Percentiles rank a stretch among this genome's conserved stretches.
phyloP scores from a whole-genome alignment of 164 flowering plant genomes.

The Sedum album region DNA sequence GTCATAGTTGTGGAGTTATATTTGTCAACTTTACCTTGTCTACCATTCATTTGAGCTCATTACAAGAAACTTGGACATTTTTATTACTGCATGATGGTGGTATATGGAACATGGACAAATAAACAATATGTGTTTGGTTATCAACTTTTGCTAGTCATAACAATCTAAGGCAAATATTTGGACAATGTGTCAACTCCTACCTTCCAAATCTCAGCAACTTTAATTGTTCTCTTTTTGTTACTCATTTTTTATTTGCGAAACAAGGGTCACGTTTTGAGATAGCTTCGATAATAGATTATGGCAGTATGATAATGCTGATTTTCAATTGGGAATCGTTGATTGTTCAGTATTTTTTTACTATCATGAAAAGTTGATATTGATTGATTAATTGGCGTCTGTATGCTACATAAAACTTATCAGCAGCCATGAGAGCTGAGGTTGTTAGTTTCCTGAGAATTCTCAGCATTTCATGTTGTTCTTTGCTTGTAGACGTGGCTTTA shows the following conservation, averaged over 20 bases:
- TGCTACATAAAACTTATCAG: neutral
- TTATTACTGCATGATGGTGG: neutral
- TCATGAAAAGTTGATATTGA: neutral
- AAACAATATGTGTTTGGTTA: neutral
- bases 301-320: neutral
- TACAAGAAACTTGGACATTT: neutral
- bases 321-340: neutral
- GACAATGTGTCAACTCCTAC: neutral
- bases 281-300: neutral
- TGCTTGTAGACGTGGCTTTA: neutral
- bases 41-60: neutral
- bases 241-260: neutral
- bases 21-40: neutral
- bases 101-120: neutral
- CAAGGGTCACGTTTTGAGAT: neutral
- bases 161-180: neutral
- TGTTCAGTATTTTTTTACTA: neutral
- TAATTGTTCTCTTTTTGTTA: neutral
- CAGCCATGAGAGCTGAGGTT: neutral
- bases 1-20: neutral
- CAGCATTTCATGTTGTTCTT: neutral
- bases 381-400: neutral
- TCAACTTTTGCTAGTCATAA: neutral
- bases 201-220: neutral
- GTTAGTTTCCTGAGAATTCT: neutral